Percentiles rank a stretch among this genome's conserved stretches.
Evolutionary conservation across 2,329 filamentous ascomycete species (phyloP).

Genomic region (Ramularia endophylla): DNA sequence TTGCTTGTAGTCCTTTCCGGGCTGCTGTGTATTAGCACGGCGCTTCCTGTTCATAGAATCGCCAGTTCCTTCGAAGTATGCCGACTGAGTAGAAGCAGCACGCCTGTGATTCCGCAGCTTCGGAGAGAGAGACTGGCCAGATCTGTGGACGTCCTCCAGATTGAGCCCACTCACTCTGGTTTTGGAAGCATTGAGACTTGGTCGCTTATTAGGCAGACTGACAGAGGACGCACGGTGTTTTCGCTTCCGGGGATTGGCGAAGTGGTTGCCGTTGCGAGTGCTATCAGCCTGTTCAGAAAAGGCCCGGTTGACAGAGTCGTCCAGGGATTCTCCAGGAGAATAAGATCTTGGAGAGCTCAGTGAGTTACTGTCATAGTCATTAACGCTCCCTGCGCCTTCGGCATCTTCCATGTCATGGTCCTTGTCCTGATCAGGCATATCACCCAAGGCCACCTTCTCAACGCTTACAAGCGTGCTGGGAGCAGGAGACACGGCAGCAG

Average conservation of each 20-base stretch:
- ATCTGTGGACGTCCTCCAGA: conserved; percentile 22
- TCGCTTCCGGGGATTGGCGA: conserved; percentile 32
- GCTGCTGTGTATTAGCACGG: conserved; percentile 47
- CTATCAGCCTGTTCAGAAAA: conserved; percentile 24
- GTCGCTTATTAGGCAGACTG: conserved; percentile 28
- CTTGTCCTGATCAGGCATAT: conserved; percentile 8
- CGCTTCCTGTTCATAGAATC: conserved; percentile 22
- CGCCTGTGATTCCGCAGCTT: conserved; percentile 54
- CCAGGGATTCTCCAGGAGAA: conserved; percentile 17
- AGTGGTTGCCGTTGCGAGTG: conserved; percentile 17
- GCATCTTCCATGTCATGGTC: conserved; percentile 18
- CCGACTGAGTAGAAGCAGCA: conserved; percentile 59
- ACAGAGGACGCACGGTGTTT: conserved; percentile 33
- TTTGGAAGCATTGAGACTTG: conserved; percentile 25
- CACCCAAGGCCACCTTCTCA: conserved; percentile 14
- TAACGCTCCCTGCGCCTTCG: conserved; percentile 16
- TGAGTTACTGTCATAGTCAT: conserved; percentile 25
- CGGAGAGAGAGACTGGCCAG: conserved; percentile 54
- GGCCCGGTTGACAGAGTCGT: conserved; percentile 24
- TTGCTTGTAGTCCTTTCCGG: conserved; percentile 27
- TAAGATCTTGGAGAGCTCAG: conserved; percentile 28
- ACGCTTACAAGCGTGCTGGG: conserved; percentile 23
- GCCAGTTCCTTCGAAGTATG: conserved; percentile 44
- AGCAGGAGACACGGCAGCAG: conserved; percentile 23
- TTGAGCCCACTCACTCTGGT: conserved; percentile 23